phyloP scores from a whole-genome alignment of 2,329 filamentous ascomycete species.

The Chalaropsis ovoidea region DNA sequence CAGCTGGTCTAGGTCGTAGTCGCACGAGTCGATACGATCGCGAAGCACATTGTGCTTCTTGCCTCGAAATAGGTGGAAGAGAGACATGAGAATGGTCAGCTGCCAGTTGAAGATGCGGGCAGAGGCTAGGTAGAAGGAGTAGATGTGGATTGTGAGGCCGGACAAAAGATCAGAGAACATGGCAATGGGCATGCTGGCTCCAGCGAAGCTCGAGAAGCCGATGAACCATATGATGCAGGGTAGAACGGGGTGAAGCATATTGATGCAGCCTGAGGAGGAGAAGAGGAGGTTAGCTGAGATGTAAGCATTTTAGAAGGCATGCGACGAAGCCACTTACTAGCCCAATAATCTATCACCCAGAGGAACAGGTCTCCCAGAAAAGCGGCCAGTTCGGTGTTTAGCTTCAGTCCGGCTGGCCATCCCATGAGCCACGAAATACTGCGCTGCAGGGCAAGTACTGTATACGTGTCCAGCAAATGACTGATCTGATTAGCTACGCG shows the following conservation, averaged over 20 bases:
- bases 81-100: conserved; percentile 85
- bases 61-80: conserved; percentile 97
- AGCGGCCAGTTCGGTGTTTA: conserved; percentile 86
- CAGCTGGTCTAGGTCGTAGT: conserved; percentile 95
- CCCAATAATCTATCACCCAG: conserved; percentile 99
- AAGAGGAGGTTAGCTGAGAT: background rate
- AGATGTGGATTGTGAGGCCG: conserved; percentile 86
- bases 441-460: conserved; percentile 73
- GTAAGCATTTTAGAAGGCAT: background rate
- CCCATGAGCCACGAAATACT: conserved; percentile 95
- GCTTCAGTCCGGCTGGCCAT: conserved; percentile 86
- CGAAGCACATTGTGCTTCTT: conserved; percentile 96
- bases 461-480: conserved; percentile 65
- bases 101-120: conserved; percentile 98
- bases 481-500: conserved; percentile 76
- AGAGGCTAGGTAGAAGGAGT: conserved; percentile 94
- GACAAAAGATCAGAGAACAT: conserved; percentile 91
- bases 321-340: conserved; percentile 47
- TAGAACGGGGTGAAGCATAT: conserved; percentile 65
- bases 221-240: conserved; percentile 84
- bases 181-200: conserved; percentile 92
- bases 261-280: conserved; percentile 54
- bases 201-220: conserved; percentile 87
- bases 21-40: conserved; percentile 96
- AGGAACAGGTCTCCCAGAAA: conserved; percentile 93